Evolutionary conservation across 352 stramenopile species (phyloP), one percentile per base, ranked within the genome.

Genomic region (Phytopythium kandeliae): DNA sequence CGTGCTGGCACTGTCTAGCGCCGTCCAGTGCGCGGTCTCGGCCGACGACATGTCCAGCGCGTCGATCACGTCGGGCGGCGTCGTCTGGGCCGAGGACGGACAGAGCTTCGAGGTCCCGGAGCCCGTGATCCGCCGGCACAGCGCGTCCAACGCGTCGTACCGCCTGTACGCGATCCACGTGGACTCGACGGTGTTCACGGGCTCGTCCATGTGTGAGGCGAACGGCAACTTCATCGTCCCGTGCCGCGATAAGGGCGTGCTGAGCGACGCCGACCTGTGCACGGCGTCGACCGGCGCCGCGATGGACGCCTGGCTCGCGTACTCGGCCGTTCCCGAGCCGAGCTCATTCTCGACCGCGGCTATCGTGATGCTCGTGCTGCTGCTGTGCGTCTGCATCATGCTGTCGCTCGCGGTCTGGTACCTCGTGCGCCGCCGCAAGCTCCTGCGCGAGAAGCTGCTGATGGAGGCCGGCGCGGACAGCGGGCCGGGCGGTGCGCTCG

Each of bases 141-240:
- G 62, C 12, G 26, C 44, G 2, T 22, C 49, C 25, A 65, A 53
- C 26, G 46, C 59, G 0, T 34, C 51, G 45, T 45, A 43, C 28
- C 63, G 38, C 31, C 59, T 87, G 4, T 89, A 85, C 62, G 78
- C 78, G 22, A 72, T 89, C 43, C 78, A 89, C 52, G 51, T 89
- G 40, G 69, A 57, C 5, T 58, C 69, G 16, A 35, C 34, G 2
- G 56, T 43, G 25, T 89, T 89, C 51, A 55, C 59, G 36, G 78
- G 65, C 13, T 45, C 58, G n/a, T 55, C 61, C 13, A 76, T 71
- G n/a, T 89, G 78, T 48, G 49, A 78, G 45, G 48, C 69, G 10
- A 54, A 76, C 13, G 69, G 62, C 4, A 62, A 83, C 49, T 82
- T 87, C 22, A 87, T 89, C 57, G 57, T 89, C 22, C 78, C 78